phyloP scores from a whole-genome alignment of 2,329 filamentous ascomycete genomes.

The Fusarium equiseti region DNA sequence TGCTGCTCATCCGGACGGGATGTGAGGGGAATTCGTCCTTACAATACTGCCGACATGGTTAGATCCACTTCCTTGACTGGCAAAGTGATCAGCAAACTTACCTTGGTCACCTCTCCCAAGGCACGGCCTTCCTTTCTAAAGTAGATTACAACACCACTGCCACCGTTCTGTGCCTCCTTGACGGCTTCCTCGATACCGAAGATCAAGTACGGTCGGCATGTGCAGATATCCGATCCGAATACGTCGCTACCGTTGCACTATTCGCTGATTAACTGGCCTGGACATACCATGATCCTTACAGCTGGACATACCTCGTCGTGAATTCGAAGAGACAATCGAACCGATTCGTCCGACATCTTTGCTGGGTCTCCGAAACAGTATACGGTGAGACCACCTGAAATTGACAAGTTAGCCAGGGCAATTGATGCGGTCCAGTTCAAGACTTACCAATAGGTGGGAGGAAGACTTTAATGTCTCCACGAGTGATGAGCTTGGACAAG shows the following conservation, averaged over 20 bases:
- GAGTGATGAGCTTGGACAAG: slow-evolving; percentile 78
- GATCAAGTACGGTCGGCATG: slow-evolving; percentile 93
- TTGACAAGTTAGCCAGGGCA: slow-evolving; percentile 22
- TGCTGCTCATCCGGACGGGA: background rate
- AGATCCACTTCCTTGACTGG: slow-evolving; percentile 18
- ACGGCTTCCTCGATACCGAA: slow-evolving; percentile 98
- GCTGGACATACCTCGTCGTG: slow-evolving; percentile 69
- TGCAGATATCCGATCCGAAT: slow-evolving; percentile 98
- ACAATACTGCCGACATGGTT: slow-evolving; percentile 42
- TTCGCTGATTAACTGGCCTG: slow-evolving; percentile 21
- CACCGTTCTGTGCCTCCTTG: slow-evolving; percentile 94
- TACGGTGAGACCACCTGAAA: slow-evolving; percentile 83
- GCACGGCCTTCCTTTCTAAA: slow-evolving; percentile 98
- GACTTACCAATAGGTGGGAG: slow-evolving; percentile 84
- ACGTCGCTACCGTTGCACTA: slow-evolving; percentile 96
- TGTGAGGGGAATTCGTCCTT: slow-evolving; percentile 17
- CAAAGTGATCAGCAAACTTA: slow-evolving; percentile 58
- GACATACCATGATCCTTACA: background rate
- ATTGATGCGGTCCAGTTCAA: background rate
- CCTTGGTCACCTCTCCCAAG: slow-evolving; percentile 94
- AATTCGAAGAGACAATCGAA: slow-evolving; percentile 83
- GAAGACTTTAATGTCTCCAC: slow-evolving; percentile 94
- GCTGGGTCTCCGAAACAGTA: slow-evolving; percentile 97
- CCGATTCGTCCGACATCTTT: slow-evolving; percentile 90
- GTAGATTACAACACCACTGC: slow-evolving; percentile 96